Conservation (phyloP, 768 basidiomycete species). For the Suillus americanus region DNA sequence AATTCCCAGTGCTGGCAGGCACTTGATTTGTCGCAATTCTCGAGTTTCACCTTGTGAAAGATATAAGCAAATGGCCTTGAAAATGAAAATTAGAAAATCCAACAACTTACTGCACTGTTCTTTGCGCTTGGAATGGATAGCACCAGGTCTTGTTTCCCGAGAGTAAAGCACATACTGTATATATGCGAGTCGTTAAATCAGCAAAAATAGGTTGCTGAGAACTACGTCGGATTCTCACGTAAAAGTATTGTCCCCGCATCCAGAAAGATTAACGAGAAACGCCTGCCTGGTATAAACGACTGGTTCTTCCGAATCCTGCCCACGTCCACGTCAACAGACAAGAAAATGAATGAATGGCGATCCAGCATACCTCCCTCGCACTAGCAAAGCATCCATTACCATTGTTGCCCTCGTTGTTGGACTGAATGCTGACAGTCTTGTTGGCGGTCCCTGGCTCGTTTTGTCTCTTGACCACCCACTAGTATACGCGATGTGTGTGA, state of each 20-base stretch:
- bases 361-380: neutral
- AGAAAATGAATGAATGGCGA: neutral
- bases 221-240: neutral
- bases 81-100: neutral
- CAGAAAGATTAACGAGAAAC: neutral
- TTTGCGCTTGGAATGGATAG: neutral
- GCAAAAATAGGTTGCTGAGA: neutral
- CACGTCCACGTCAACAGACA: neutral
- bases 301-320: neutral
- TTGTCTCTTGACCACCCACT: neutral
- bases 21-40: neutral
- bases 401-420: neutral
- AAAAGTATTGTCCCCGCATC: neutral
- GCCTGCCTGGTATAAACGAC: neutral
- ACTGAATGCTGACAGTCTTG: neutral
- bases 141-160: neutral
- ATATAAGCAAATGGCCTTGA: neutral
- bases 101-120: neutral
- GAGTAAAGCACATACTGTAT: neutral
- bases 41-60: neutral
- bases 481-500: neutral
- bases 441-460: neutral
- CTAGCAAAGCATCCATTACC: neutral
- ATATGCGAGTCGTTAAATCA: neutral
- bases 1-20: too few relatives aligned